A percentile compares a stretch with the other conserved stretches of the same genome.
These are phyloP conservation scores for Suillus weaverae DNA, from an alignment of 768 basidiomycete genomes.

Conservation along the genomic window DNA sequence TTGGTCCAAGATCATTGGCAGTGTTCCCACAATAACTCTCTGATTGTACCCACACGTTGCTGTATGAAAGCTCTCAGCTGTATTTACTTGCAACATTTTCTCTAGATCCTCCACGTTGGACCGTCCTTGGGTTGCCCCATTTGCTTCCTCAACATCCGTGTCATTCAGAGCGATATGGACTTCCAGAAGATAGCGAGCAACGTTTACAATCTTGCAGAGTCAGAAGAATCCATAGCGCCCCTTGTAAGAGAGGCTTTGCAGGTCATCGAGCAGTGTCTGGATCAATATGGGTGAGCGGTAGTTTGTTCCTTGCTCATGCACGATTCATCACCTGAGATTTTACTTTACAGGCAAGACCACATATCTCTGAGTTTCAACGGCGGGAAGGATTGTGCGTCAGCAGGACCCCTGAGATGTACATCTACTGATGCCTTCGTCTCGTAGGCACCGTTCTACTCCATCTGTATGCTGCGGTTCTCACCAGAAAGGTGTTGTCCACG, in stretches of 20 bases:
- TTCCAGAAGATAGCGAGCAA: constrained; percentile 50
- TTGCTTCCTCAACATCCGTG: not conserved
- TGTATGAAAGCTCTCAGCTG: constrained; percentile 14
- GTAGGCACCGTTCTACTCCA: constrained; percentile 94
- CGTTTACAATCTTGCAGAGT: constrained; percentile 63
- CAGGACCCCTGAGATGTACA: not conserved
- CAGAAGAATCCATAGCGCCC: constrained; percentile 52
- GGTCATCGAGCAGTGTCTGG: constrained; percentile 78
- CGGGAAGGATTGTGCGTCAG: constrained; percentile 89
- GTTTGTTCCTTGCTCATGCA: constrained; percentile 10
- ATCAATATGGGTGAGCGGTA: constrained; percentile 73
- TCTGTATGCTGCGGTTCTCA: constrained; percentile 75
- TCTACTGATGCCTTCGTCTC: constrained; percentile 8
- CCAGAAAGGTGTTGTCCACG: constrained; percentile 37
- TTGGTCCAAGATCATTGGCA: not conserved
- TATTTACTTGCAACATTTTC: constrained; percentile 9
- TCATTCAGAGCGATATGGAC: constrained; percentile 40
- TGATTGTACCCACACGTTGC: constrained; percentile 3
- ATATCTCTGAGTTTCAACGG: constrained; percentile 96
- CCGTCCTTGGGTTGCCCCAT: constrained; percentile 7
- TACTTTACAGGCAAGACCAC: constrained; percentile 52
- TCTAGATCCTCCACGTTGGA: constrained; percentile 8
- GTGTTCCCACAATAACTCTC: constrained; percentile 18
- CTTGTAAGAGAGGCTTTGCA: constrained; percentile 76
- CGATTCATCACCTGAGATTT: constrained; percentile 7